Conservation (phyloP, 208 protist species). For the Perkinsela sp. region DNA sequence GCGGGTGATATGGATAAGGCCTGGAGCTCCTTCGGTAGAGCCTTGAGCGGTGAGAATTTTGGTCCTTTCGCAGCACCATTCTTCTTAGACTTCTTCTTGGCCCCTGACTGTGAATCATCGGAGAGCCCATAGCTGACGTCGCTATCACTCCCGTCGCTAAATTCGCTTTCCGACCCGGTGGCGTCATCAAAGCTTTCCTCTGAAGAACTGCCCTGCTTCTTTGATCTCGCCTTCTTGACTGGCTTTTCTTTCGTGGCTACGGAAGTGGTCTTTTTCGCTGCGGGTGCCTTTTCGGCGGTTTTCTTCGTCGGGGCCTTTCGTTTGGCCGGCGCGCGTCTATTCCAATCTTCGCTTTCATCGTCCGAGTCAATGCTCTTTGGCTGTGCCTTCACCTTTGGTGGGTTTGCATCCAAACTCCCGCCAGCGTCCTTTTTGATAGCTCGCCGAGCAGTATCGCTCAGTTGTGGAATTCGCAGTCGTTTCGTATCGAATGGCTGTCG, state of each 20-base stretch:
- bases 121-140: no score
- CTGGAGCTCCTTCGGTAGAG: no score
- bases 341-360: neutral
- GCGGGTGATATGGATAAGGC: no score
- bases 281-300: no score
- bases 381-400: constrained; percentile 10
- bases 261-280: no score
- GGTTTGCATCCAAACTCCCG: no score
- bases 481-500: constrained; percentile 28
- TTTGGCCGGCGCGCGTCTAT: neutral
- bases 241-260: neutral
- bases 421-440: constrained; percentile 26
- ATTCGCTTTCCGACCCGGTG: neutral
- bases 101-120: no score
- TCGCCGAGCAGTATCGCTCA: constrained; percentile 42
- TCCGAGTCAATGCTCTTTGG: neutral
- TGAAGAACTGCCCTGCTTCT: neutral
- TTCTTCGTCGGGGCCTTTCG: neutral
- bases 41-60: no score
- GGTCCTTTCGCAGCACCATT: no score
- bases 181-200: neutral
- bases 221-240: neutral
- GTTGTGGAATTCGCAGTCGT: constrained; percentile 35
- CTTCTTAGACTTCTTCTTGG: no score
- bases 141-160: no score